Conservation (phyloP, 495 filamentous ascomycete species). For the Xylaria telfairii region DNA sequence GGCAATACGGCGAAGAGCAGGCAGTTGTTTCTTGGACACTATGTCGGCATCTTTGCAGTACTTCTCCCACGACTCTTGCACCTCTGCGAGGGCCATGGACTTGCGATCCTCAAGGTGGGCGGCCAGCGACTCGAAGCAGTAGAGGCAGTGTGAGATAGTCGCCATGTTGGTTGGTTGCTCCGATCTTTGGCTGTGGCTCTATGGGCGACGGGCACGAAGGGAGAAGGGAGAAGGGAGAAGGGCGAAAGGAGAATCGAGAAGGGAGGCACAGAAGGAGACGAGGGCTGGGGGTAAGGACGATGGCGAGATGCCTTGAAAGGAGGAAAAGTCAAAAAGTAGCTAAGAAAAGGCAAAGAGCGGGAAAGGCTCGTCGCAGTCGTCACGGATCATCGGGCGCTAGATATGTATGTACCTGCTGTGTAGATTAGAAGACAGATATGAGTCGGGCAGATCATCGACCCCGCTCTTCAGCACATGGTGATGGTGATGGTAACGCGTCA, state of each 20-base stretch:
- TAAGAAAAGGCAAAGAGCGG: conserved; percentile 7
- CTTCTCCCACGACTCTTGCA: conserved; percentile 76
- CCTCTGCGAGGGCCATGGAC: conserved; percentile 61
- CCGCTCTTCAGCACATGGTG: conserved; percentile 10
- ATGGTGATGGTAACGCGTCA: no score
- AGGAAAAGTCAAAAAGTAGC: neutral
- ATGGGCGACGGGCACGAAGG: neutral
- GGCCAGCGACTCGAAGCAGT: conserved; percentile 86
- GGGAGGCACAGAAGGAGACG: neutral
- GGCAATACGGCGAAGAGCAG: conserved; percentile 47
- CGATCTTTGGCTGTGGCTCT: neutral
- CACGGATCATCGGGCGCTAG: neutral
- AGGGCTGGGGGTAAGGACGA: neutral
- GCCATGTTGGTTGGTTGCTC: conserved; percentile 79
- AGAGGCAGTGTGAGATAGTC: conserved; percentile 80
- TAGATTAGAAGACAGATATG: neutral
- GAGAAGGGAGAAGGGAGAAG: neutral
- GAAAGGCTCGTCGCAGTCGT: neutral
- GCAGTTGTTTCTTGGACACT: conserved; percentile 43
- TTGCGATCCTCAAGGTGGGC: conserved; percentile 52
- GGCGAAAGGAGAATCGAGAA: neutral
- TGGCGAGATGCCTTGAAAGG: neutral
- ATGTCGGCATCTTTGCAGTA: conserved; percentile 44
- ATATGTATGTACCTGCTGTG: neutral
- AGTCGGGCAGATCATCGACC: conserved; percentile 19